Conservation (phyloP, 1,139 yeast species). For the Yamadazyma conglobata region DNA sequence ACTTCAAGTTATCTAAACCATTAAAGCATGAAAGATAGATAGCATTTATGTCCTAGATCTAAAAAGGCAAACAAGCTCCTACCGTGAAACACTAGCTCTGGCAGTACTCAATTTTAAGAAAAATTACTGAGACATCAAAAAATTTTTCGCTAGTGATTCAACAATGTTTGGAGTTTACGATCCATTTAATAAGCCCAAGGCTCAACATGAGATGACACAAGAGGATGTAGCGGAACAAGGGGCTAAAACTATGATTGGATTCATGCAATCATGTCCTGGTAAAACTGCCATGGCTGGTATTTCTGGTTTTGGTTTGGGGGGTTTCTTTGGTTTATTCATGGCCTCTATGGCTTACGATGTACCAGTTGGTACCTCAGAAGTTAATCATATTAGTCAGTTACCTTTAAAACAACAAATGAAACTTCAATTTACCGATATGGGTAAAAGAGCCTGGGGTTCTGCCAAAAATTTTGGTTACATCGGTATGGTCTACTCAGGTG, state of each 20-base stretch:
- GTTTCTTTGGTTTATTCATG: conserved; percentile 94
- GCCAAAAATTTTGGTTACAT: conserved; percentile 95
- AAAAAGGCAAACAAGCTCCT: too few relatives aligned
- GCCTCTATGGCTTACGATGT: conserved; percentile 89
- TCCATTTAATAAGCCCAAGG: conserved; percentile 30
- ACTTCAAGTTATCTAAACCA: too few relatives aligned
- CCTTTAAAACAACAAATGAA: conserved; percentile 94
- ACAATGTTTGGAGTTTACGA: conserved; percentile 18
- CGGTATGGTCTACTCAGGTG: conserved; percentile 91
- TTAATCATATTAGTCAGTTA: conserved; percentile 62
- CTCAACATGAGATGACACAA: conserved; percentile 63
- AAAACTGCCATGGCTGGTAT: conserved; percentile 90
- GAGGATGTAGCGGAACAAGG: conserved; percentile 94
- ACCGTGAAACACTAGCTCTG: too few relatives aligned
- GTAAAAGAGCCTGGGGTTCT: conserved; percentile 74
- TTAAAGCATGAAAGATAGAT: too few relatives aligned
- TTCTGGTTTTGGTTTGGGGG: conserved; percentile 93
- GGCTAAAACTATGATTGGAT: conserved; percentile 76
- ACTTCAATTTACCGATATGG: conserved; percentile 89
- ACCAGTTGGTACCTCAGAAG: conserved; percentile 61
- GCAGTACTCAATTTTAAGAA: too few relatives aligned
- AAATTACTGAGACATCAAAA: too few relatives aligned
- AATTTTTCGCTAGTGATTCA: too few relatives aligned
- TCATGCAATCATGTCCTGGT: conserved; percentile 95
- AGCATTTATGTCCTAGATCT: too few relatives aligned